These are phyloP conservation scores for Sicyos edulis DNA, from an alignment of 306 rosid genomes.

Conservation along the genomic window DNA sequence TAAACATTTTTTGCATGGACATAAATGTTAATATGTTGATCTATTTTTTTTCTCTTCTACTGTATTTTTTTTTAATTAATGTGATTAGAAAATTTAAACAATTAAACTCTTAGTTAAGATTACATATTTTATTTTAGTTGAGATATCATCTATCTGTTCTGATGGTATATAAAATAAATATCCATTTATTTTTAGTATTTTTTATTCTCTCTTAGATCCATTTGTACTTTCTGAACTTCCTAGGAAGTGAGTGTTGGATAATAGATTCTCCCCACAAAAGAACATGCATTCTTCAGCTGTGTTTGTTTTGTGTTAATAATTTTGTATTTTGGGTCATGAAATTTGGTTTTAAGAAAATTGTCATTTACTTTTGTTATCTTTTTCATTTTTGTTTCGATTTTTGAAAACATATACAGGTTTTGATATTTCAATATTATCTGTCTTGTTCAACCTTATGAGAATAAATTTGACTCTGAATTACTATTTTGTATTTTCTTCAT, in stretches of 20 bases:
- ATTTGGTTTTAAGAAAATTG: background rate
- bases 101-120: too few relatives aligned
- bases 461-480: background rate
- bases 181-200: too few relatives aligned
- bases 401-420: background rate
- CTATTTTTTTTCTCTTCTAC: too few relatives aligned
- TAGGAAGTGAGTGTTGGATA: conserved; percentile 2
- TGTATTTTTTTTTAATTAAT: too few relatives aligned
- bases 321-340: background rate
- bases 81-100: too few relatives aligned
- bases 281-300: background rate
- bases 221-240: conserved; percentile 17
- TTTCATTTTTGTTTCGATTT: background rate
- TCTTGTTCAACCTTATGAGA: background rate
- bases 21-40: too few relatives aligned
- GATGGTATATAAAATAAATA: too few relatives aligned
- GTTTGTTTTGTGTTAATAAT: background rate
- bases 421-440: background rate
- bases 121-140: too few relatives aligned
- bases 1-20: too few relatives aligned
- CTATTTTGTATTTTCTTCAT: background rate
- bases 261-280: background rate
- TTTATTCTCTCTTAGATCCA: background rate
- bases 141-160: too few relatives aligned
- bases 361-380: background rate